phyloP scores from a whole-genome alignment of 2,329 filamentous ascomycete genomes.

The Huntiella savannae region DNA sequence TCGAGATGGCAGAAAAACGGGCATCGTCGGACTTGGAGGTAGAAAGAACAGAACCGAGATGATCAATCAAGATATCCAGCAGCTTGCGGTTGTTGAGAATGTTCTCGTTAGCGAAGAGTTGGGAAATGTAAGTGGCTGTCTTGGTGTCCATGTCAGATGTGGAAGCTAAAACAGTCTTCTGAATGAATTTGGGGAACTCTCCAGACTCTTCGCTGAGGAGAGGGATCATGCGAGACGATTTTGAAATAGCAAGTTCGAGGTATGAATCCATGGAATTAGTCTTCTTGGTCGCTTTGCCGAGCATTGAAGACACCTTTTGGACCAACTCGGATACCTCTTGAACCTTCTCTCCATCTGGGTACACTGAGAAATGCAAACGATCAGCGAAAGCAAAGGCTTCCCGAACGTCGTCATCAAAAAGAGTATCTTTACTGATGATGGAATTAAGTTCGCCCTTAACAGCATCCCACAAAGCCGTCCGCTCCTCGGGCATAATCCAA shows the following conservation, averaged over 20 bases:
- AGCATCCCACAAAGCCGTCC: conserved; percentile 18
- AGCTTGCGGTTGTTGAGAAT: conserved; percentile 11
- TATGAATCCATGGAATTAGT: conserved; percentile 6
- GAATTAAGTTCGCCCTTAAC: conserved; percentile 19
- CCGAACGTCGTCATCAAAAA: conserved; percentile 20
- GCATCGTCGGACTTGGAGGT: neutral
- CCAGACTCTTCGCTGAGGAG: conserved; percentile 9
- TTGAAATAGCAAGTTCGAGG: conserved; percentile 9
- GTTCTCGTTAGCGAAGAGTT: conserved; percentile 12
- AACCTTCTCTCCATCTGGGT: conserved; percentile 18
- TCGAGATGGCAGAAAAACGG: conserved; percentile 6
- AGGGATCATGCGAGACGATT: conserved; percentile 9
- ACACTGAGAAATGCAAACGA: conserved; percentile 21
- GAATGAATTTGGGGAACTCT: conserved; percentile 10
- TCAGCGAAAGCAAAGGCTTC: conserved; percentile 24
- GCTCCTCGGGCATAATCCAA: conserved; percentile 19
- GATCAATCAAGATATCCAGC: conserved; percentile 10
- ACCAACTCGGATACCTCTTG: conserved; percentile 18
- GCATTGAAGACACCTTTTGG: conserved; percentile 18
- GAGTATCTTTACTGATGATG: conserved; percentile 17
- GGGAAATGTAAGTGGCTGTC: conserved; percentile 7
- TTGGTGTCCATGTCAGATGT: conserved; percentile 1
- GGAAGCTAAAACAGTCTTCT: conserved; percentile 4
- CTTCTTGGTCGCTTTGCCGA: conserved; percentile 17
- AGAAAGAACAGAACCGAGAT: conserved; percentile 8